Evolutionary conservation across 2,329 filamentous ascomycete species (phyloP).

Genomic region (Xylariaceae sp.): DNA sequence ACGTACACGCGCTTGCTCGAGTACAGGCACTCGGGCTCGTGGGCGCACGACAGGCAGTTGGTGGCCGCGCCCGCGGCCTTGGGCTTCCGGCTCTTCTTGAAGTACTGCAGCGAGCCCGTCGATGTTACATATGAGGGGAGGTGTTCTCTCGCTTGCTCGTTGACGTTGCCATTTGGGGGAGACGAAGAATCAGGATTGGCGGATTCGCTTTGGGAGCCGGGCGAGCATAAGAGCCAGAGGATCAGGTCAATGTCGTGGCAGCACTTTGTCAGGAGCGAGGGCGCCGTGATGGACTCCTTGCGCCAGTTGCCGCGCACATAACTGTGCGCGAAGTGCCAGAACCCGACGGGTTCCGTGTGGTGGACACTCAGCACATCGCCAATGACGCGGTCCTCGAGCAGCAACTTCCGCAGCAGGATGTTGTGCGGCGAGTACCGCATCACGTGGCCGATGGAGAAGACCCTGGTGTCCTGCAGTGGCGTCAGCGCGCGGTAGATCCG

Average conservation of each 20-base stretch:
- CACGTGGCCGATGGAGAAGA: constrained; percentile 93
- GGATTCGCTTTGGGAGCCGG: constrained; percentile 42
- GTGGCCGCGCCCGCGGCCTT: constrained; percentile 67
- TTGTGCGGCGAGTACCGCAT: constrained; percentile 92
- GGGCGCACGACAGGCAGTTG: constrained; percentile 78
- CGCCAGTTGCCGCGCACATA: constrained; percentile 95
- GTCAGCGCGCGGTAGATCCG: constrained; percentile 59
- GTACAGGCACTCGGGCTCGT: constrained; percentile 72
- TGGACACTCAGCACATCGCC: constrained; percentile 82
- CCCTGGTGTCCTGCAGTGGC: constrained; percentile 30
- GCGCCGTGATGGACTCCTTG: constrained; percentile 68
- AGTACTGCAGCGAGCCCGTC: constrained; percentile 70
- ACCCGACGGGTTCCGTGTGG: constrained; percentile 91
- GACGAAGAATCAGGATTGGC: too few species aligned
- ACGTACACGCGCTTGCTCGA: constrained; percentile 81
- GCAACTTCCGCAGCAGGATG: constrained; percentile 70
- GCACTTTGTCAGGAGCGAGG: constrained; percentile 84
- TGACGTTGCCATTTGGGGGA: too few species aligned
- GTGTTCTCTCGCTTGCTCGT: constrained; percentile 56
- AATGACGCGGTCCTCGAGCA: constrained; percentile 69
- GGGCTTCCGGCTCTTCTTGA: constrained; percentile 72
- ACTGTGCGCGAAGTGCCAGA: constrained; percentile 91
- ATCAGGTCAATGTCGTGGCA: constrained; percentile 95
- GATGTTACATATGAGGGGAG: constrained; percentile 72
- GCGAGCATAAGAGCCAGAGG: constrained; percentile 83